Base-by-base conservation (phyloP, 345 rosid genomes). In the Lepidium sativum region DNA sequence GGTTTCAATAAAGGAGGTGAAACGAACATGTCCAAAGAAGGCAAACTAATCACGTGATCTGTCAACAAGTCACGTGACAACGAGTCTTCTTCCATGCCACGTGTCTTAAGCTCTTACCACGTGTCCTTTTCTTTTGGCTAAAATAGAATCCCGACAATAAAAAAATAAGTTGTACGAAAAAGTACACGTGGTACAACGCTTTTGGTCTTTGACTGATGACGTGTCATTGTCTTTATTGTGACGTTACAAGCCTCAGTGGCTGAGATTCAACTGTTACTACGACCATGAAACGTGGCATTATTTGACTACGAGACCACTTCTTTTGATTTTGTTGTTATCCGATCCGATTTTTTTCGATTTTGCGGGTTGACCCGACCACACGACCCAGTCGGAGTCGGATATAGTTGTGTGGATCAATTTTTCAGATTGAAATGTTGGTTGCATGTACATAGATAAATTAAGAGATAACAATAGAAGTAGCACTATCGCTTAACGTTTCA, bases 31-130 rank as follows among this genome's bases (percentile, higher is more conserved):
- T 41, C 39, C 60, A 64, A 63, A 65, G 54, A 58, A 41, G 32
- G 54, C 60, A 71, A 56, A 54, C 39, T 54, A n/a, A 56, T 42
- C 71, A 65, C 76, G 71, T 72, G 76, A 65, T 72, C 54, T 72
- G 61, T 65, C 54, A 35, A 32, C n/a, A 57, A 65, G 55, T 49
- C 67, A 72, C 67, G 71, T 57, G 71, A 65, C 8, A 15, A 27
- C 0, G 34, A 4, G 18, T 27, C 50, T 60, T 37, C 1, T 2
- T 33, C 2, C n/a, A 12, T 2, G 61, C 60, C 61, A 57, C 71
- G 61, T 51, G 47, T 58, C 55, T 4, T 50, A n/a, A n/a, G n/a
- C n/a, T n/a, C n/a, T n/a, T n/a, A n/a, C n/a, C n/a, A n/a, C n/a
- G n/a, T n/a, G n/a, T n/a, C n/a, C n/a, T n/a, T n/a, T n/a, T n/a